These are phyloP conservation scores for Phytophthora vignae DNA, from an alignment of 352 stramenopile species.

Conservation along the genomic window DNA sequence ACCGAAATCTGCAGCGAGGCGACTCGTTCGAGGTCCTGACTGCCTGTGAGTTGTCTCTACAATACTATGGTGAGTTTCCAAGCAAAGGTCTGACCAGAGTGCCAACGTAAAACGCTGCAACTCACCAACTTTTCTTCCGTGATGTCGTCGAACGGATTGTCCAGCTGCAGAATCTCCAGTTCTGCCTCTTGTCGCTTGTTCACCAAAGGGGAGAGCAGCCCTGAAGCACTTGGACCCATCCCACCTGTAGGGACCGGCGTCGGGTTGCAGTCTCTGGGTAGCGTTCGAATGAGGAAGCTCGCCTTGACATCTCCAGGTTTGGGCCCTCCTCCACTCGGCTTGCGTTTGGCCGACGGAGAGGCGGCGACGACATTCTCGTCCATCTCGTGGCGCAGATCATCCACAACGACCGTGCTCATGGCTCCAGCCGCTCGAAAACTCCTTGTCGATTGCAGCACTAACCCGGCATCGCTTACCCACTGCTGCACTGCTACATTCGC, in stretches of 20 bases:
- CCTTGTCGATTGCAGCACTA: slow-evolving; percentile 10
- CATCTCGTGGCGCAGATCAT: slow-evolving; percentile 65
- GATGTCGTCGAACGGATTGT: slow-evolving; percentile 86
- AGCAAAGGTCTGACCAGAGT: background rate
- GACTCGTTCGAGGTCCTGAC: slow-evolving; percentile 65
- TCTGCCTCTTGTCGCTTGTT: slow-evolving; percentile 15
- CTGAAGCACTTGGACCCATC: slow-evolving; percentile 15
- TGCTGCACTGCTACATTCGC: background rate
- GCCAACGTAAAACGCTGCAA: background rate
- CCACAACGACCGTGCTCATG: slow-evolving; percentile 53
- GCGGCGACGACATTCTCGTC: slow-evolving; percentile 9
- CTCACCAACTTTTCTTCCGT: slow-evolving; percentile 78
- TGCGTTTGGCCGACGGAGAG: slow-evolving; percentile 13
- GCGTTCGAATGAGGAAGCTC: slow-evolving; percentile 75
- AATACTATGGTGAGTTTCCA: background rate
- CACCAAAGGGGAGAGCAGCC: slow-evolving; percentile 36
- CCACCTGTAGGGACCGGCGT: slow-evolving; percentile 43
- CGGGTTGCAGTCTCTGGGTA: slow-evolving; percentile 78
- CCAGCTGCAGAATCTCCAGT: slow-evolving; percentile 35
- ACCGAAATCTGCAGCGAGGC: slow-evolving; percentile 70
- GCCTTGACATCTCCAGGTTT: slow-evolving; percentile 44
- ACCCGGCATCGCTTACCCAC: background rate
- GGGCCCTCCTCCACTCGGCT: slow-evolving; percentile 3
- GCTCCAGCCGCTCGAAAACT: background rate
- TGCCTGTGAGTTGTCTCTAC: slow-evolving; percentile 70